These are phyloP conservation scores for Carex arenaria DNA, from an alignment of 202 grass and related monocot genomes.

Conservation along the genomic window DNA sequence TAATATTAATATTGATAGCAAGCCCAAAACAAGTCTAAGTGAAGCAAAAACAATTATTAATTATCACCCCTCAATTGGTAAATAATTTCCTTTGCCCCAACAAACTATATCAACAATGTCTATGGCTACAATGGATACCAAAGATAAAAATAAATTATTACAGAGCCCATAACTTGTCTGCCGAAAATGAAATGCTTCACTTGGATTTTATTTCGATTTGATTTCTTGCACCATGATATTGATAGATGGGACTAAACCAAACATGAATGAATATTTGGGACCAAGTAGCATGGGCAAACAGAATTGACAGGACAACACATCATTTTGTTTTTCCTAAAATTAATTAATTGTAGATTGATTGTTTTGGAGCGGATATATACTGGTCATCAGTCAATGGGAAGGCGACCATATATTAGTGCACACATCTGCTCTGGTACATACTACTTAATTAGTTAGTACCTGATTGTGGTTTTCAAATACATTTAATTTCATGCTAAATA, in stretches of 20 bases:
- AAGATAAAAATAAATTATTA: background rate
- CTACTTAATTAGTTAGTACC: background rate
- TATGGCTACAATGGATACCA: background rate
- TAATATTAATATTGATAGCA: background rate
- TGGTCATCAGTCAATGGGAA: background rate
- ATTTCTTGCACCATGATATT: slow-evolving; percentile 7
- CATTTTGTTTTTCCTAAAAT: background rate
- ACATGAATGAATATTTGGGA: slow-evolving; percentile 10
- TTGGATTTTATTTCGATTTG: slow-evolving; percentile 4
- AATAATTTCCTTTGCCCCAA: background rate
- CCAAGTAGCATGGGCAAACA: slow-evolving; percentile 15
- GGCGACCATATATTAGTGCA: background rate
- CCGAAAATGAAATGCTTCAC: slow-evolving; percentile 1
- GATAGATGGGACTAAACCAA: background rate
- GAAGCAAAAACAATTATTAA: background rate
- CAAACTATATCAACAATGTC: background rate
- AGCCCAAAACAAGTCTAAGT: background rate
- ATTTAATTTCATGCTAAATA: background rate
- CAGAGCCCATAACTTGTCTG: slow-evolving; percentile 13
- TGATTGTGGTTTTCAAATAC: background rate
- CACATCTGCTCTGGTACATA: background rate
- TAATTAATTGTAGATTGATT: background rate
- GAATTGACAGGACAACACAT: slow-evolving; percentile 16
- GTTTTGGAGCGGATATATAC: background rate
- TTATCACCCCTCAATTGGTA: background rate